Percentiles rank a stretch among this genome's conserved stretches.
Conservation (phyloP, 2,329 filamentous ascomycete genomes). For the Pestalotiopsis sp. region DNA sequence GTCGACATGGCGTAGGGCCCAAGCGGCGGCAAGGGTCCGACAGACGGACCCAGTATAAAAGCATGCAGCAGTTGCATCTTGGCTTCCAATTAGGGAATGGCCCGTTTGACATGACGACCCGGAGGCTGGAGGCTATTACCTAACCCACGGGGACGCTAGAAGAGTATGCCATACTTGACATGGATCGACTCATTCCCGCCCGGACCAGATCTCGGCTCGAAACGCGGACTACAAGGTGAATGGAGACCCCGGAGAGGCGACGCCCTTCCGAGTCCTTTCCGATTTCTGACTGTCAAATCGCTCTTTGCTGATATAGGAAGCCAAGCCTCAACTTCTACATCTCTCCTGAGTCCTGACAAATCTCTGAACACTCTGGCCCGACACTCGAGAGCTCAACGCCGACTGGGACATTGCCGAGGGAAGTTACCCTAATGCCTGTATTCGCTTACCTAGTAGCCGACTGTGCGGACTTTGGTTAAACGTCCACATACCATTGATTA, state of each 20-base stretch:
- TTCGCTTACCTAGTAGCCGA: background rate
- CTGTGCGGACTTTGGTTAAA: background rate
- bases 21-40: background rate
- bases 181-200: background rate
- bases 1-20: background rate
- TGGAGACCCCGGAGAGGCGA: background rate
- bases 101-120: background rate
- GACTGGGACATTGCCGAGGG: background rate
- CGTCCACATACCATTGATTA: background rate
- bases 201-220: background rate
- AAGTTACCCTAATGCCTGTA: background rate
- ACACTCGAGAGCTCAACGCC: background rate
- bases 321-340: background rate
- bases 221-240: background rate
- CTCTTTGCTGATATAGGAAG: background rate
- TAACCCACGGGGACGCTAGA: conserved; percentile 2
- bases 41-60: background rate
- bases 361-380: background rate
- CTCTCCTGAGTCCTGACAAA: background rate
- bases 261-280: background rate
- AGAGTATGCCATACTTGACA: background rate
- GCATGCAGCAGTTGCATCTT: conserved; percentile 20
- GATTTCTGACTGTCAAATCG: background rate
- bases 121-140: background rate
- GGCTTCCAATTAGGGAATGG: conserved; percentile 17